A percentile compares a stretch with the other conserved stretches of the same genome.
Conservation (phyloP, 176 grass and related monocot genomes). For the Carex cristatella region DNA sequence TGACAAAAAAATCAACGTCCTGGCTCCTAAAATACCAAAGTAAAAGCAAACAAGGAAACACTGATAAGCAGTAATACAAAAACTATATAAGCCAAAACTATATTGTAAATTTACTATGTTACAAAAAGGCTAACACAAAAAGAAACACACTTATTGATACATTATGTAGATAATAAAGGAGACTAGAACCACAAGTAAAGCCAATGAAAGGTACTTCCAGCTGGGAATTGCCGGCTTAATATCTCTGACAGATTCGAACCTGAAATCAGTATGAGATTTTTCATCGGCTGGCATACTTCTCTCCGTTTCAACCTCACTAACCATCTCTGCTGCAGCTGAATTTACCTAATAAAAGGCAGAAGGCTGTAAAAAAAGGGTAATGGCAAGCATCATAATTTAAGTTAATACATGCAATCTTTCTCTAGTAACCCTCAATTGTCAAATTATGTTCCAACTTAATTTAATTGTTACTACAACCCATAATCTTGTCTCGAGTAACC, state of each 20-base stretch:
- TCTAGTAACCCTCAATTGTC: not conserved
- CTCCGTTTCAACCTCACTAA: slow-evolving; percentile 16
- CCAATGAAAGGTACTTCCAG: slow-evolving; percentile 41
- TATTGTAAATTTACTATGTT: not conserved
- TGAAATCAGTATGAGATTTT: slow-evolving; percentile 24
- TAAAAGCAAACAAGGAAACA: not conserved
- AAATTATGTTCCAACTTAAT: not conserved
- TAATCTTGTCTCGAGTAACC: not conserved
- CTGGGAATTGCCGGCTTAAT: slow-evolving; percentile 36
- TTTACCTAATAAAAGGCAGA: slow-evolving; percentile 39
- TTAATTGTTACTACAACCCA: not conserved
- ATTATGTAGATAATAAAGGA: slow-evolving; percentile 27
- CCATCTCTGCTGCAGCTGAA: slow-evolving; percentile 11
- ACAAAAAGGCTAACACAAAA: not conserved
- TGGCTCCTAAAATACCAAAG: not conserved
- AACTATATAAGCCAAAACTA: not conserved
- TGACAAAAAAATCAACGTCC: not conserved
- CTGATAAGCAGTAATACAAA: not conserved
- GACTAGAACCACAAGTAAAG: slow-evolving; percentile 33
- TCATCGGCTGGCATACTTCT: slow-evolving; percentile 20
- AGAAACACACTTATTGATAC: slow-evolving; percentile 17
- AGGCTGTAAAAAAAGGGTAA: not conserved
- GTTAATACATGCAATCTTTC: not conserved
- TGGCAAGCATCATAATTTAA: not conserved
- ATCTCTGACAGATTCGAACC: slow-evolving; percentile 30